phyloP scores from a whole-genome alignment of 257 asterid species.

The Solanum microdontum region DNA sequence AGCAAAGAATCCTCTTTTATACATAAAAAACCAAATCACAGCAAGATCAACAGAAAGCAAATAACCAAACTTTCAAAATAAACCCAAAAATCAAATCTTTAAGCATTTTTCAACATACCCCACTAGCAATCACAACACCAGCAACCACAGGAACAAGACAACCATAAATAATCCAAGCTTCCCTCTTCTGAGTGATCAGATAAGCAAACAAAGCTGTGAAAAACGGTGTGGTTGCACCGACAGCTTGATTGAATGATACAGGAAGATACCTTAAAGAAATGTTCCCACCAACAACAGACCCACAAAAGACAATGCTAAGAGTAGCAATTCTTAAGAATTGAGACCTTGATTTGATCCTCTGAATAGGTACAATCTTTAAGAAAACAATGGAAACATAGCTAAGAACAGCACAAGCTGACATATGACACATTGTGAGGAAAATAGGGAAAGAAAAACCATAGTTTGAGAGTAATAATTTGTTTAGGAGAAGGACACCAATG shows the following conservation, averaged over 20 bases:
- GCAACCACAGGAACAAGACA: conserved; percentile 25
- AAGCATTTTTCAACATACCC: conserved; percentile 15
- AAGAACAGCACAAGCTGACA: conserved; percentile 24
- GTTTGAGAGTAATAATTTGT: conserved; percentile 23
- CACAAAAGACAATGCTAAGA: conserved; percentile 22
- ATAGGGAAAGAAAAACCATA: conserved; percentile 27
- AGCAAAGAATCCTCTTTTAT: conserved; percentile 4
- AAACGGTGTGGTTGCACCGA: conserved; percentile 32
- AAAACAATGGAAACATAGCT: conserved; percentile 25
- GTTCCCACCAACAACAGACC: conserved; percentile 27
- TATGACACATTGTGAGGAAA: conserved; percentile 30
- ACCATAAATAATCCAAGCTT: conserved; percentile 25
- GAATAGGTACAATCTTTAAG: conserved; percentile 26
- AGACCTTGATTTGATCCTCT: conserved; percentile 19
- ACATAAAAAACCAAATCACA: background rate
- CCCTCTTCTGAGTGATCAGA: conserved; percentile 18
- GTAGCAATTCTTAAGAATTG: conserved; percentile 24
- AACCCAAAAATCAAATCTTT: background rate
- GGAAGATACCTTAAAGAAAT: conserved; percentile 21
- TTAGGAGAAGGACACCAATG: conserved; percentile 26
- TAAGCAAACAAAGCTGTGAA: conserved; percentile 28
- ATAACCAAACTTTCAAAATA: background rate
- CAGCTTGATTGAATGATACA: conserved; percentile 24
- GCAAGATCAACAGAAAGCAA: background rate
- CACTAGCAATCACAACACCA: conserved; percentile 30